Conservation (phyloP, 306 rosid genomes). For the Quercus alba region DNA sequence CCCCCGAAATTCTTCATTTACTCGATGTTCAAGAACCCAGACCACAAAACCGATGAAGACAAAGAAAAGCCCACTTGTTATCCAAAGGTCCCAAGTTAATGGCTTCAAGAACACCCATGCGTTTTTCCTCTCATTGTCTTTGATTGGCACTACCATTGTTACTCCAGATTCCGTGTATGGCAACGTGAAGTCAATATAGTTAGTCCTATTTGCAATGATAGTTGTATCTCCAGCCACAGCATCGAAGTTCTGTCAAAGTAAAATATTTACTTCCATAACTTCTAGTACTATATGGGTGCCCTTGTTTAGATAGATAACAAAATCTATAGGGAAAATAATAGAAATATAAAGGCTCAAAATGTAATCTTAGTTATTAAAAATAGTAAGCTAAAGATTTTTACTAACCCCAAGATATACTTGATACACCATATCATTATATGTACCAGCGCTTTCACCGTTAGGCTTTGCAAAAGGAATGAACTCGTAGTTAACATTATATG, state of each 20-base stretch:
- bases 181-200: conserved; percentile 41
- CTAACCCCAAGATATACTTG: conserved; percentile 34
- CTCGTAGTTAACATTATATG: conserved; percentile 25
- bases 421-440: conserved; percentile 23
- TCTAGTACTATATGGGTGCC: neutral
- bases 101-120: conserved; percentile 52
- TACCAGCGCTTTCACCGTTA: conserved; percentile 10
- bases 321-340: too few relatives aligned
- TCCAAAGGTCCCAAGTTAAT: conserved; percentile 35
- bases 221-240: conserved; percentile 43
- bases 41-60: conserved; percentile 31
- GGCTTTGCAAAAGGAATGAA: conserved; percentile 25
- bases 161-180: conserved; percentile 41
- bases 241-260: conserved; percentile 20
- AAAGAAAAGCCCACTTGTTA: conserved; percentile 24
- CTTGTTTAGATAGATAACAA: neutral
- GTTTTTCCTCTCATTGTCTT: neutral
- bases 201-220: conserved; percentile 23
- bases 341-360: too few relatives aligned
- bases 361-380: neutral
- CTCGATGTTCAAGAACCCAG: conserved; percentile 45
- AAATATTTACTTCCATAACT: too few relatives aligned
- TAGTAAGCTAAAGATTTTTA: too few relatives aligned
- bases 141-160: conserved; percentile 29
- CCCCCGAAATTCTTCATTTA: conserved; percentile 34